Base-by-base conservation (phyloP, 768 basidiomycete species). In the Podaxis pistillaris region DNA sequence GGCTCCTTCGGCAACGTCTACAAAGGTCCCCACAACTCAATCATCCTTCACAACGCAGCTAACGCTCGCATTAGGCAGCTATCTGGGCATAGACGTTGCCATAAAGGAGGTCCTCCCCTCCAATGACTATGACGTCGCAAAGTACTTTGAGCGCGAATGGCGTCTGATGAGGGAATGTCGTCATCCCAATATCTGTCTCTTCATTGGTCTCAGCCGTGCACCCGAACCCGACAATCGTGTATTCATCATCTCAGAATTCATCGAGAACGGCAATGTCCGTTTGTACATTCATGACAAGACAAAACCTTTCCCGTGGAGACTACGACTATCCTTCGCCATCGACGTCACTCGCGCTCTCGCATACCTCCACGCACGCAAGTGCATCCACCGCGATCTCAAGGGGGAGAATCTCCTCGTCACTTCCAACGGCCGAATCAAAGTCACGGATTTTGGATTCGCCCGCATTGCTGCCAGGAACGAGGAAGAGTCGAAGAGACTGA, bases 81-180 rank as follows among this genome's bases (percentile, higher is more conserved):
- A 99, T 77, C 88, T 99, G 38, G 97, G 97, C 7, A 93, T 97
- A 66, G 93, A 97, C 66, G 91, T 97, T 38, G 95, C 95, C 37
- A 93, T 98, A 75, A 97, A 97, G 74, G 96, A 98, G 76, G 94
- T 98, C 2, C 81, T 97, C 7, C 94, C 94, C 0, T 94, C 91
- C 22, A 90, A 77, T 4, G 93, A 91, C 62, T 98, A 98, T 75
- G 94, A 97, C 68, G 94, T 97, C 38, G 84, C 89, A 68, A 99
- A 99, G 76, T 98, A 99, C 78, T 96, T 98, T 73, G 93, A 96
- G 70, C 85, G 96, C n/a, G 96, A 99, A 81, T 97, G 95, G 93
- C 84, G 93, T 33, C 85, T 98, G 33, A 97, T 98, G 94, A 94
- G 94, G 82, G 92, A 94, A 78, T 90, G 91, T 46, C 82, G 94